Base-by-base conservation (phyloP, 495 filamentous ascomycete genomes). In the Xylona heveae region DNA sequence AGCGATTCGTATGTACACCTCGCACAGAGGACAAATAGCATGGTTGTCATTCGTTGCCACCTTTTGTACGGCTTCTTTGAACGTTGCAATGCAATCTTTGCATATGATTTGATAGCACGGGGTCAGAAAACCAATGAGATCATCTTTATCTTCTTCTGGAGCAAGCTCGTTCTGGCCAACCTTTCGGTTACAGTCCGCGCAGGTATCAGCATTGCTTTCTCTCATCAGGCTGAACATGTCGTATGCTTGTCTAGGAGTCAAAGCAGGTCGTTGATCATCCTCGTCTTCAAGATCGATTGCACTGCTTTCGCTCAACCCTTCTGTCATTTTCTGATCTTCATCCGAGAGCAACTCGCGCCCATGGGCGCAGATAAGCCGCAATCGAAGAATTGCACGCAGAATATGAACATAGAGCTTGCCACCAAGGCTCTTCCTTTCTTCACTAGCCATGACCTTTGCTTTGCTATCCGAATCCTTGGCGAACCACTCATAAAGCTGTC, bases 341-440 rank as follows among this genome's bases (percentile, higher is more conserved):
- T 80, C 68, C 28, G 69, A 73, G 2, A 97, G 64, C 18, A 95
- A 63, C 35, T 94, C 88, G 43, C 71, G 74, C 5, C 88, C 88
- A 51, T 92, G 81, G 3, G 84, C 88, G 43, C 80, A 94, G 19
- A 94, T 71, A 28, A 83, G 66, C 4, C 88, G 80, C 6, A 97
- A 65, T 24, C 83, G 79, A 44, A 85, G 67, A 53, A 97, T 93
- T 6, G 79, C 75, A 37, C 78, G 80, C 24, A 97, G 53, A 32
- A 95, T 80, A 38, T 90, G 78, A 17, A 83, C 79, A 47, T 88
- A 93, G 33, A 73, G 68, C 28, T 68, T 78, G 14, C 82, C 83
- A 29, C 78, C 76, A 27, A 92, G 61, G 40, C 68, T 71, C 18
- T 61, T 68, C 35, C 57, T 57, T 35, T 47, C 45, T 18, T 63